Evolutionary conservation across 2,329 filamentous ascomycete species (phyloP).

Genomic region (Elsinoe australis): DNA sequence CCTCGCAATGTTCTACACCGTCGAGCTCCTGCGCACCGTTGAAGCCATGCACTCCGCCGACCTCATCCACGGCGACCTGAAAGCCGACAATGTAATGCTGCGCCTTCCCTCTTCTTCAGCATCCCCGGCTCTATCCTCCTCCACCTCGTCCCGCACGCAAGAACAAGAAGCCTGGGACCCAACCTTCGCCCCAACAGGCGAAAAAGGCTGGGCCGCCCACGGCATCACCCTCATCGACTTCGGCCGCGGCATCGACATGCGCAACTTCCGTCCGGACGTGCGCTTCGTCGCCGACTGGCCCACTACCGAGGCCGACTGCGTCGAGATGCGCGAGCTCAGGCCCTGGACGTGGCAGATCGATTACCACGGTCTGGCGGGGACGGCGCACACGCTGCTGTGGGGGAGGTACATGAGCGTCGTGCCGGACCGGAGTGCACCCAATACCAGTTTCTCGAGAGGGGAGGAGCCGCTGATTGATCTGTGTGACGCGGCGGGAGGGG

Average conservation of each 20-base stretch:
- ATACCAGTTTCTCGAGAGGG: conserved; percentile 41
- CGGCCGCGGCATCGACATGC: conserved; percentile 89
- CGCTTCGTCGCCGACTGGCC: conserved; percentile 96
- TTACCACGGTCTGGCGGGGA: conserved; percentile 85
- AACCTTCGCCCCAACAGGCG: conserved; percentile 66
- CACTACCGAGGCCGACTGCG: conserved; percentile 76
- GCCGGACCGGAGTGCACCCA: conserved; percentile 34
- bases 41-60: conserved; percentile 75
- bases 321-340: conserved; percentile 86
- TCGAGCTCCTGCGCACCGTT: conserved; percentile 83
- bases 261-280: conserved; percentile 65
- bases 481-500: conserved; percentile 47
- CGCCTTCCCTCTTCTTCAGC: conserved; percentile 49
- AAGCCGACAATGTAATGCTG: conserved; percentile 89
- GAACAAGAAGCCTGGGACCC: conserved; percentile 50
- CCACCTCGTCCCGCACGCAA: conserved; percentile 38
- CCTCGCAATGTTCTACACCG: conserved; percentile 88
- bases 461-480: conserved; percentile 20
- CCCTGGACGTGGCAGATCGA: conserved; percentile 98
- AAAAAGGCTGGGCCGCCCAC: conserved; percentile 68
- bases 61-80: conserved; percentile 87
- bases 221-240: conserved; percentile 90
- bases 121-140: conserved; percentile 56
- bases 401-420: conserved; percentile 87
- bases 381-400: conserved; percentile 81